Evolutionary conservation across 2,329 filamentous ascomycete species (phyloP), one percentile per base, ranked within the genome.

Genomic region (Albophoma yamanashiensis): DNA sequence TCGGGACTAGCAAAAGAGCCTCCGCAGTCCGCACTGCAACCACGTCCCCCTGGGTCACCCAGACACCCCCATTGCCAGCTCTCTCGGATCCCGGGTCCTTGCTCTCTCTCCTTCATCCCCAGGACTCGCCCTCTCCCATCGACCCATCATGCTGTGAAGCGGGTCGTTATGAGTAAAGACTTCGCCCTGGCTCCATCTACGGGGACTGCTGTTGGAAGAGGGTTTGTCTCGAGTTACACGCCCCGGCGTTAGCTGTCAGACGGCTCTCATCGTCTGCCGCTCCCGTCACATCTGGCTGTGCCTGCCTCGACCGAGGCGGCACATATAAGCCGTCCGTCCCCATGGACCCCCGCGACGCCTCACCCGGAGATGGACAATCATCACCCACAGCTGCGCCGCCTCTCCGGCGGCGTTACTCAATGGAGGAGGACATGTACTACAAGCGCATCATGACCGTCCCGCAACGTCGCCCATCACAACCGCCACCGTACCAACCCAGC

Each of bases 371-470:
- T 72, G 71, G 68, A 72, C 69, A 65, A 64, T 67, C 69, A 63
- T 64, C 67, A 63, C 65, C 64, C 61, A 60, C 62, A 62, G 57
- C 68, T 66, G 59, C 71, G 67, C 68, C 74, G 73, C 73, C 71
- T 63, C 69, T 72, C 61, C 73, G 76, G 68, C 75, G 75, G 71
- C 75, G 76, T 66, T 75, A 80, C 66, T 82, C 80, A 57, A 80
- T 82, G 73, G 80, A 82, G 69, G 79, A 82, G 72, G 79, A 82
- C 66, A 71, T 79, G 66, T 76, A 78, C 66, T 82, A 82, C 66
- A 78, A 79, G 59, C 74, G 76, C 64, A 72, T 82, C 68, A 80
- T 82, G 78, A 79, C 75, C 40, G 73, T 70, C 55, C 68, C 71
- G n/a, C 67, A 67, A 50, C 70, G 73, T 63, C 77, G 76, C 65